Evolutionary conservation across 2,329 filamentous ascomycete genomes (phyloP).

Genomic region (Fusarium tanahbumbuense): DNA sequence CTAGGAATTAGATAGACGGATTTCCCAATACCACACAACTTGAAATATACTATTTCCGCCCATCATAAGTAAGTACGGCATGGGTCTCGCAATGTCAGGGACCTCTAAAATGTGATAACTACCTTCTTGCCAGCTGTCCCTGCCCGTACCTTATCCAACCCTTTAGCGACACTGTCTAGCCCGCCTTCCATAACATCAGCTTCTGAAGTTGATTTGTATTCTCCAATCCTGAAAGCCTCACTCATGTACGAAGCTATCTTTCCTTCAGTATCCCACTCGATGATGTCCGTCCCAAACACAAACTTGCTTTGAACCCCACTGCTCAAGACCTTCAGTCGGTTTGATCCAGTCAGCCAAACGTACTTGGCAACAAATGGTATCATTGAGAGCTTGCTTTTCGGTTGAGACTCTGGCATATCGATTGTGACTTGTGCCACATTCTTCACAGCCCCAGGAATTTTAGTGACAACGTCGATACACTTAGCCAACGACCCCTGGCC

Average conservation of each 20-base stretch:
- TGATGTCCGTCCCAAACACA: constrained; percentile 5
- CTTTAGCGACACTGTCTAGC: neutral
- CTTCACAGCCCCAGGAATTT: neutral
- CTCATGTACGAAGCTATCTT: neutral
- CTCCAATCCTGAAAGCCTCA: neutral
- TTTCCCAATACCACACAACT: neutral
- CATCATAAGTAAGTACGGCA: too few relatives aligned
- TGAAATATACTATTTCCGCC: too few relatives aligned
- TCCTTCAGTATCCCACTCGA: neutral
- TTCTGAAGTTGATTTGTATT: neutral
- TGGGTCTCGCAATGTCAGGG: too few relatives aligned
- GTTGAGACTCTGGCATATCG: neutral
- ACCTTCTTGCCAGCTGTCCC: neutral
- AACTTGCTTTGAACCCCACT: constrained; percentile 13
- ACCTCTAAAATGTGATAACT: neutral
- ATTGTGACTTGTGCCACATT: neutral
- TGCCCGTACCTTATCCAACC: neutral
- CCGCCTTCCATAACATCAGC: neutral
- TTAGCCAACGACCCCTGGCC: constrained; percentile 1
- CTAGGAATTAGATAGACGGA: neutral
- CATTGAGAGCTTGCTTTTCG: constrained; percentile 1
- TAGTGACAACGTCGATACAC: constrained; percentile 5
- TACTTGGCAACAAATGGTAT: constrained; percentile 11
- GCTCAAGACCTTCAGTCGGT: neutral
- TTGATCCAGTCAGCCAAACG: neutral